Percentiles rank a stretch among this genome's conserved stretches.
These are phyloP conservation scores for Solanum medicagineum DNA, from an alignment of 257 asterid species.

Conservation along the genomic window DNA sequence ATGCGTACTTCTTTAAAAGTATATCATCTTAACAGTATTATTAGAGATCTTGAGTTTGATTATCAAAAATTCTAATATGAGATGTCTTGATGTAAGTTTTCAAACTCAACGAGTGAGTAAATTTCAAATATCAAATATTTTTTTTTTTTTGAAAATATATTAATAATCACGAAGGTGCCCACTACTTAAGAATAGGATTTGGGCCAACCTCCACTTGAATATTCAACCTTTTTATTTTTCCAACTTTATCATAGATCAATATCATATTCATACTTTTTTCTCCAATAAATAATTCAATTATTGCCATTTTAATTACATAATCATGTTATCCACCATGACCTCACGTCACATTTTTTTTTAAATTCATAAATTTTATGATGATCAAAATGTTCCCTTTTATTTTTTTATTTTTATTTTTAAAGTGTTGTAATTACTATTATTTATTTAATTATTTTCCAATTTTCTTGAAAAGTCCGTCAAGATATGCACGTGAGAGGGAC, in stretches of 20 bases:
- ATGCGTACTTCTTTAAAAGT: background rate
- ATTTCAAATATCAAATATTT: background rate
- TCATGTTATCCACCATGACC: background rate
- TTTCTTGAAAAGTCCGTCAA: background rate
- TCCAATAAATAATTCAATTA: background rate
- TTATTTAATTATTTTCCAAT: background rate
- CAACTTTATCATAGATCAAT: slow-evolving; percentile 1
- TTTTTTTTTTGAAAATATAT: too few species aligned
- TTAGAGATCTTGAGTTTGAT: accelerated
- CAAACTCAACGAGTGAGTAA: background rate
- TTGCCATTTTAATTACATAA: background rate
- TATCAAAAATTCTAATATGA: background rate
- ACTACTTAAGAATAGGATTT: background rate
- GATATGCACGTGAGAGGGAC: slow-evolving; percentile 13
- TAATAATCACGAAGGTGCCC: background rate
- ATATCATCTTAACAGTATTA: background rate
- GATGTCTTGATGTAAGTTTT: accelerated
- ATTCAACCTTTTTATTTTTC: background rate
- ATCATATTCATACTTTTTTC: background rate
- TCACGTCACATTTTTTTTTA: background rate
- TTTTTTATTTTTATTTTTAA: background rate
- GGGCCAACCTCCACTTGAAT: slow-evolving; percentile 2
- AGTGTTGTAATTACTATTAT: background rate
- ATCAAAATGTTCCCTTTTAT: background rate
- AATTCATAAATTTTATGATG: background rate